Evolutionary conservation across 805 yeast genomes (phyloP), one percentile per base, ranked within the genome.

Genomic region (Pichia exigua): DNA sequence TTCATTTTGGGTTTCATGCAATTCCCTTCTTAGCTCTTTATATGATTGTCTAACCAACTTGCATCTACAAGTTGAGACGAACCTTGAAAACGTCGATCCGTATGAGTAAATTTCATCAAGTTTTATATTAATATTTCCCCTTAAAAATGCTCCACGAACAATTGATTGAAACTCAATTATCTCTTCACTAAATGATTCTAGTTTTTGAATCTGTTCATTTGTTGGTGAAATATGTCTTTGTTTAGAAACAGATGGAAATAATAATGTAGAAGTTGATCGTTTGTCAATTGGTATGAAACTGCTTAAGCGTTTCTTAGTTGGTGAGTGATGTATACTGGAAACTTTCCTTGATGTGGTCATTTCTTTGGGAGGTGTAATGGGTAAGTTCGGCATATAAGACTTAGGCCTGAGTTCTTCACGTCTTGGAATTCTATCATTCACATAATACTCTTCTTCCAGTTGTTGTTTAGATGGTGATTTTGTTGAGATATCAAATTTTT

Each of bases 71-170:
- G 68, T 64, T 11, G 81, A 78, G 44, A 65, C 68, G 15, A 79
- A 64, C 22, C 58, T 55, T 49, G 68, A 72, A 57, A 77, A 66
- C 5, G 51, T 54, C 0, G 56, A 48, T 51, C 74, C 79, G 53
- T 73, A 73, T 39, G 66, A 63, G 51, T 73, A 59, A 40, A 78
- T 65, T 1, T 73, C 66, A 35, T 74, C 67, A 59, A 77, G 63
- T 2, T 73, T 72, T 44, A 61, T 65, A 54, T 75, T 75, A 43
- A 77, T 61, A 40, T 65, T 65, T 4, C 71, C 68, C 50, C 96
- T 73, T 50, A 77, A 69, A 44, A 79, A 71, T 0, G 87, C 81
- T 22, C 92, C 95, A 57, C 87, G 72, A 17, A 85, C 75, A 27
- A 79, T 65, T 0, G 94, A 79, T 64, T 90, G 96, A 18, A 90